phyloP scores from a whole-genome alignment of 192 early-diverging fungal species.

The Coemansia sp. region DNA sequence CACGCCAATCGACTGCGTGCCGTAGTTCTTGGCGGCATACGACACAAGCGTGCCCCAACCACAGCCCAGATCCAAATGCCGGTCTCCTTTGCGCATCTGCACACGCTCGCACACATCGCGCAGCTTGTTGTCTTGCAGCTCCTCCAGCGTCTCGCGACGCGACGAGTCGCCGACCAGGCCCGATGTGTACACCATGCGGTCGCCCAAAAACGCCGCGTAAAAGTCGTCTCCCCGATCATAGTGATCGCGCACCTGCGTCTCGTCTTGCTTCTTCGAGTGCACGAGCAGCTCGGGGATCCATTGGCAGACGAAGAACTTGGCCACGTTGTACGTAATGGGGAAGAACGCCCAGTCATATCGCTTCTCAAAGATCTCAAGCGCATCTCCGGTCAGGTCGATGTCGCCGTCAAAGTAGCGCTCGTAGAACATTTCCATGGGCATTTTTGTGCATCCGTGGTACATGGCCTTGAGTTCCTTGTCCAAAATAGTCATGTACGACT shows the following conservation, averaged over 20 bases:
- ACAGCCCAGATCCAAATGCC: conserved; percentile 96
- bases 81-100: conserved; percentile 81
- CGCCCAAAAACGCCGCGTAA: conserved; percentile 91
- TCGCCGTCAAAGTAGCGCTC: conserved; percentile 96
- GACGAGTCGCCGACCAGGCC: conserved; percentile 79
- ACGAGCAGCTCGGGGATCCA: conserved; percentile 97
- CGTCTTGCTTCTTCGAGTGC: conserved; percentile 97
- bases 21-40: conserved; percentile 87
- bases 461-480: conserved; percentile 70
- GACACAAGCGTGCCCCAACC: conserved; percentile 95
- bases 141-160: conserved; percentile 82
- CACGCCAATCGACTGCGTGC: conserved; percentile 87
- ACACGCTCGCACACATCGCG: conserved; percentile 83
- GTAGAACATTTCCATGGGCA: conserved; percentile 97
- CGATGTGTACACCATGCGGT: conserved; percentile 95
- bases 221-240: conserved; percentile 99
- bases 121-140: conserved; percentile 96
- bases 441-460: conserved; percentile 80
- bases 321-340: conserved; percentile 78
- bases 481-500: conserved; percentile 89
- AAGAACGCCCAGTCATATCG: conserved; percentile 95
- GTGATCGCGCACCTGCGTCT: conserved; percentile 96
- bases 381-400: conserved; percentile 89
- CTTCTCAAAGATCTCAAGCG: conserved; percentile 82
- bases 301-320: conserved; percentile 90